Base-by-base conservation (phyloP, 768 basidiomycete genomes). In the Lactarius pseudohatsudake region DNA sequence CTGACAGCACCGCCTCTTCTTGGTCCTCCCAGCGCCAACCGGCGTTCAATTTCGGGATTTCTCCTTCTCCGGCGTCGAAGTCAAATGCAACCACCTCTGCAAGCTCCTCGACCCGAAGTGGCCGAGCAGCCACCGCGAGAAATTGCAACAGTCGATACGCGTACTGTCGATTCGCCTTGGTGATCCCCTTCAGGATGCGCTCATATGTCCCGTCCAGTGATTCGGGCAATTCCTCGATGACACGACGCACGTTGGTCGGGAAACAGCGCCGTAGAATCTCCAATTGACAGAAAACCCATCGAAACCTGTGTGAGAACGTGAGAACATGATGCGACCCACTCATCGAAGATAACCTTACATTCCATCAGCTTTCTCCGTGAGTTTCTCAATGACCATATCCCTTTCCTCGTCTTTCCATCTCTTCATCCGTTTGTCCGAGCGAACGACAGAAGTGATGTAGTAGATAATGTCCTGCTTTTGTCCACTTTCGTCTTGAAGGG, bases 131-230 rank as follows among this genome's bases (percentile, higher is more conserved):
- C 8, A 43, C 43, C 5, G 43, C 3, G 5, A 43, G 43, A 18
- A 18, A 43, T 7, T 47, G 45, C n/a, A 47, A 11, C 10, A 47
- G 45, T 3, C 45, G 58, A 38, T 41, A 38, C 0, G 58, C 58
- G 38, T 30, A 11, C 8, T 59, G 3, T 28, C 41, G 2, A 9
- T 30, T 28, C 0, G n/a, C 22, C 18, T 30, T 40, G n/a, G 16
- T 28, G 38, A 60, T 41, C 4, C 26, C 11, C 40, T 15, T n/a
- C 18, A 60, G 30, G 2, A 41, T 30, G 3, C 34, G 38, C 41
- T 60, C 34, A 11, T 60, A 60, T 30, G 59, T 60, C 26, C 20
- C 59, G 16, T 60, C 34, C 41, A 60, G 40, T 8, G 59, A 38
- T 16, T 41, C 30, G 18, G 59, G 59, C 13, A 60, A 40, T 28